Base-by-base conservation (phyloP, 1,139 yeast species). In the Yamadazyma dendronema region DNA sequence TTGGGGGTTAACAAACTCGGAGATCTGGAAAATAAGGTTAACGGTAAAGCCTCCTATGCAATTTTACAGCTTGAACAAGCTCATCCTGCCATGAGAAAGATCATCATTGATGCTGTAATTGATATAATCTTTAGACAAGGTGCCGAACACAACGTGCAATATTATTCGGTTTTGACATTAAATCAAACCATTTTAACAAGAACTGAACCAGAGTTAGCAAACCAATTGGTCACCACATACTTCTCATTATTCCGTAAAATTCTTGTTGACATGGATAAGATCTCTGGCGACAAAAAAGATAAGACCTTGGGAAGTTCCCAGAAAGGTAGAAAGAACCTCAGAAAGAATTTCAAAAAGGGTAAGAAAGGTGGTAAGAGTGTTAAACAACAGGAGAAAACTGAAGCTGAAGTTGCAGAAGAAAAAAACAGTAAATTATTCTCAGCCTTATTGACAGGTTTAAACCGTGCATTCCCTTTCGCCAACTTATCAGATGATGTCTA, bases 401-500 rank as follows among this genome's bases (percentile, higher is more conserved):
- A 81, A 42, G 72, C 68, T 36, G 95, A 86, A 49, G 69, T 85
- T 4, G 62, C 82, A 32, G 96, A 88, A 57, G 97, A 92, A 54
- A 86, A 83, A 54, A 85, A 82, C 53, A 76, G 95, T 30, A 86
- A 87, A 54, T 67, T 92, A 51, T 88, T 90, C 50, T 83, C 96
- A 25, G 97, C 96, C 15, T 76, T 94, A 42, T 77, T 92, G 47
- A 89, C 98, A 2, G 99, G 99, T 47, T 77, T 92, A 44, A 94
- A 94, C 60, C 84, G 99, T 65, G 94, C 98, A 1, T 90, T 87
- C 72, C 97, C 98, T 40, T 92, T 87, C 57, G 82, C 96, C 2
- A 74, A 79, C 43, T 70, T 94, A 40, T 85, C 95, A 7, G 72
- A 79, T 36, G 81, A 80, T 15, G 76, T 79, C 7, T 90, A 87